Percentiles rank a stretch among this genome's conserved stretches.
These are phyloP conservation scores for Vinca major DNA, from an alignment of 305 asterid species.

Conservation along the genomic window DNA sequence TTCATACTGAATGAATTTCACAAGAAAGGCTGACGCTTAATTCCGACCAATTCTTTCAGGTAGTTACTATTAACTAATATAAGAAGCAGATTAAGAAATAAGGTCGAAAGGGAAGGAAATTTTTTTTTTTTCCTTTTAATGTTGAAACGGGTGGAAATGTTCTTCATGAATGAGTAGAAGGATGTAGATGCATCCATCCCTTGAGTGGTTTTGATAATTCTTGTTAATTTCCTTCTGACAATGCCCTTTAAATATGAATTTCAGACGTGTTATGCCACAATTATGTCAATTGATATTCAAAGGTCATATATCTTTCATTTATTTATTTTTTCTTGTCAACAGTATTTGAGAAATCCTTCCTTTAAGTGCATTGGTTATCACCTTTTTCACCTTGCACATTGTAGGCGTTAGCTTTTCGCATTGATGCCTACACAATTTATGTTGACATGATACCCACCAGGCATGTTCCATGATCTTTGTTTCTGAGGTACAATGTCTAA, in stretches of 20 bases:
- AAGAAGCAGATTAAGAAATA: not conserved
- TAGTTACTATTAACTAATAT: not conserved
- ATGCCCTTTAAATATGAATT: not conserved
- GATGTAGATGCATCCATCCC: not conserved
- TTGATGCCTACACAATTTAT: not conserved
- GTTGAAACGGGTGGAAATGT: not conserved
- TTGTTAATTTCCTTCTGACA: not conserved
- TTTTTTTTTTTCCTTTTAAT: not conserved
- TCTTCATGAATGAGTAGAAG: slow-evolving; percentile 1
- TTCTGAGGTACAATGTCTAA: no score
- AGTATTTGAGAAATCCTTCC: not conserved
- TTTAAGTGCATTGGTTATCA: not conserved
- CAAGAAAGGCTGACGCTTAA: not conserved
- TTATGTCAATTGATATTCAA: not conserved
- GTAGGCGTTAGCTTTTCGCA: no score
- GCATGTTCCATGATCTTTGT: no score
- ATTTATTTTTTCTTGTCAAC: not conserved
- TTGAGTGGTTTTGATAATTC: not conserved
- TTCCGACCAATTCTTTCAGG: not conserved
- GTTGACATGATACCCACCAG: no score
- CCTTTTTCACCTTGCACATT: not conserved
- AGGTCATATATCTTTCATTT: not conserved
- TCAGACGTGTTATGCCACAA: not conserved
- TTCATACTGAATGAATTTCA: not conserved
- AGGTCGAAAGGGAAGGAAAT: not conserved